These are phyloP conservation scores for Anastatica hierochuntica DNA, from an alignment of 345 rosid species.

Conservation along the genomic window DNA sequence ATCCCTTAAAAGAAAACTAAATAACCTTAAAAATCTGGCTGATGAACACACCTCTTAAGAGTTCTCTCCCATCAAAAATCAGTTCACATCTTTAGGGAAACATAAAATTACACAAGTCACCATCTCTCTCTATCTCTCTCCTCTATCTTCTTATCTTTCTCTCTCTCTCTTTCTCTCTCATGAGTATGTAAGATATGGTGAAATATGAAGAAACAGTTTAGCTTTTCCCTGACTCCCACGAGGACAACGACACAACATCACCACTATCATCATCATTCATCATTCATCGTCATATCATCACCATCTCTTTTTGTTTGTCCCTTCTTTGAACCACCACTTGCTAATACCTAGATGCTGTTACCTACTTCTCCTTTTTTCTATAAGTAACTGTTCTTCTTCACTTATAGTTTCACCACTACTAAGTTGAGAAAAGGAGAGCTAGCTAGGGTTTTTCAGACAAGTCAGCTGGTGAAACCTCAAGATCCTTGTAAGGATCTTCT, in stretches of 20 bases:
- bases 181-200: conserved; percentile 33
- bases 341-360: conserved; percentile 9
- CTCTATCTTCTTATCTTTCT: no score
- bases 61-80: conserved; percentile 9
- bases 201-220: conserved; percentile 50
- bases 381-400: conserved; percentile 9
- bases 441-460: conserved; percentile 17
- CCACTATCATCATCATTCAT: conserved; percentile 15
- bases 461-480: conserved; percentile 1
- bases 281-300: conserved; percentile 8
- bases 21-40: conserved; percentile 22
- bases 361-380: conserved; percentile 10
- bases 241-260: conserved; percentile 46
- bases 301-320: conserved; percentile 13
- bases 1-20: conserved; percentile 14
- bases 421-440: neutral
- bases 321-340: conserved; percentile 21
- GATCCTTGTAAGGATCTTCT: conserved; percentile 9
- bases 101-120: conserved; percentile 15
- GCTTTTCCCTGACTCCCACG: conserved; percentile 58
- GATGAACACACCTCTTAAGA: neutral
- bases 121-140: conserved; percentile 5
- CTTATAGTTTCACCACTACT: neutral
- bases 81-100: conserved; percentile 1
- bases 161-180: neutral